Percentiles rank a stretch among this genome's conserved stretches.
phyloP scores from a whole-genome alignment of 257 asterid species.

The Solanum chmielewskii region DNA sequence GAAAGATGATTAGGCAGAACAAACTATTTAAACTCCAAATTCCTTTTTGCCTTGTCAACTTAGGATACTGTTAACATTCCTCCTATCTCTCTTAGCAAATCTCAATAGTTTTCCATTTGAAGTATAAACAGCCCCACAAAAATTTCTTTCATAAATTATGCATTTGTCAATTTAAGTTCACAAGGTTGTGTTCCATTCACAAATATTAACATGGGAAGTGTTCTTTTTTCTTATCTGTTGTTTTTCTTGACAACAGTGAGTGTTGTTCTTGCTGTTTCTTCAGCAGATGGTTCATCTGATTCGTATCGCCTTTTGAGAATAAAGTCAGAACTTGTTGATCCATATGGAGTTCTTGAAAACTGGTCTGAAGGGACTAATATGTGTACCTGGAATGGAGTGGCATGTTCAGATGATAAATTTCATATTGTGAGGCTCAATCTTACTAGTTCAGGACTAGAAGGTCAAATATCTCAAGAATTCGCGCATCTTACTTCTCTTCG shows the following conservation, averaged over 20 bases:
- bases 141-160: background rate
- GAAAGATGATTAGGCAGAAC: slow-evolving; percentile 16
- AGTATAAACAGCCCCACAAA: background rate
- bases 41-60: background rate
- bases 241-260: slow-evolving; percentile 27
- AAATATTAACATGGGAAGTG: slow-evolving; percentile 26
- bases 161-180: background rate
- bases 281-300: slow-evolving; percentile 30
- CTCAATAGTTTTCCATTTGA: background rate
- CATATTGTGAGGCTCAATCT: slow-evolving; percentile 44
- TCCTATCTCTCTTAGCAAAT: background rate
- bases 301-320: slow-evolving; percentile 39
- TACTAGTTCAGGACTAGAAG: slow-evolving; percentile 42
- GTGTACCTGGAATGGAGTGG: slow-evolving; percentile 71
- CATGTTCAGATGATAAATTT: slow-evolving; percentile 45
- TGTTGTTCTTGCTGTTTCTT: slow-evolving; percentile 10
- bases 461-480: slow-evolving; percentile 43
- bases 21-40: slow-evolving; percentile 38
- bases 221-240: slow-evolving; percentile 20
- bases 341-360: slow-evolving; percentile 37
- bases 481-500: slow-evolving; percentile 48
- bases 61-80: background rate
- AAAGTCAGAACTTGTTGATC: slow-evolving; percentile 55
- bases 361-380: slow-evolving; percentile 48
- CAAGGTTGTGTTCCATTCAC: background rate